phyloP scores from a whole-genome alignment of 2,329 filamentous ascomycete genomes.

The Septoria linicola region DNA sequence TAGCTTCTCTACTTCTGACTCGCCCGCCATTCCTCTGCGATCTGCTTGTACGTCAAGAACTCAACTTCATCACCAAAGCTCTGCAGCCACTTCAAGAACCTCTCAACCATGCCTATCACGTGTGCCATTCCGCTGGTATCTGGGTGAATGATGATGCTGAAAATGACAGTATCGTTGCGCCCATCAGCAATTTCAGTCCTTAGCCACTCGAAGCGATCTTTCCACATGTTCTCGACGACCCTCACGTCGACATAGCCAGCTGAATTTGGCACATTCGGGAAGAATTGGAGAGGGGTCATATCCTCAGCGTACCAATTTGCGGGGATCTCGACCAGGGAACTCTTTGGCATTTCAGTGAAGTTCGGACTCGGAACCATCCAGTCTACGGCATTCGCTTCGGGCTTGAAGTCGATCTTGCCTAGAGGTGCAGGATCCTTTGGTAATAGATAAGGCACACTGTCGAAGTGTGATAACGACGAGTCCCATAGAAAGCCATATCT shows the following conservation, averaged over 20 bases:
- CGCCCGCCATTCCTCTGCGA: conserved; percentile 41
- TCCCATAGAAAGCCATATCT: conserved; percentile 54
- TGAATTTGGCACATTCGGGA: conserved; percentile 51
- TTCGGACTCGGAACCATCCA: conserved; percentile 49
- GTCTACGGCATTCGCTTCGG: conserved; percentile 38
- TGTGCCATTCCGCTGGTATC: conserved; percentile 62
- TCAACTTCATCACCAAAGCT: conserved; percentile 47
- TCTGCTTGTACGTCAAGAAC: conserved; percentile 47
- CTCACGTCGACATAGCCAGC: conserved; percentile 59
- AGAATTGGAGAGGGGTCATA: conserved; percentile 52
- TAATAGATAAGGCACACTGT: conserved; percentile 52
- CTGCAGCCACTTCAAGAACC: conserved; percentile 53
- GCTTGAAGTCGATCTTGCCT: conserved; percentile 43
- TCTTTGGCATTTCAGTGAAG: conserved; percentile 34
- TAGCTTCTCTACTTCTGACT: conserved; percentile 9
- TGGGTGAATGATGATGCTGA: conserved; percentile 56
- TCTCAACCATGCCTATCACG: conserved; percentile 58
- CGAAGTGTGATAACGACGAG: conserved; percentile 52
- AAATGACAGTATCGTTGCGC: conserved; percentile 43
- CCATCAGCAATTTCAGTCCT: conserved; percentile 39
- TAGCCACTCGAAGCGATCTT: conserved; percentile 59
- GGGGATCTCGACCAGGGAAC: conserved; percentile 48
- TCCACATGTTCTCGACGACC: conserved; percentile 61
- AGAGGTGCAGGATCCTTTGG: conserved; percentile 44
- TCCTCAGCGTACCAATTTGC: conserved; percentile 55